Base-by-base conservation (phyloP, 2,329 filamentous ascomycete species). In the Pseudogymnoascus sp. region DNA sequence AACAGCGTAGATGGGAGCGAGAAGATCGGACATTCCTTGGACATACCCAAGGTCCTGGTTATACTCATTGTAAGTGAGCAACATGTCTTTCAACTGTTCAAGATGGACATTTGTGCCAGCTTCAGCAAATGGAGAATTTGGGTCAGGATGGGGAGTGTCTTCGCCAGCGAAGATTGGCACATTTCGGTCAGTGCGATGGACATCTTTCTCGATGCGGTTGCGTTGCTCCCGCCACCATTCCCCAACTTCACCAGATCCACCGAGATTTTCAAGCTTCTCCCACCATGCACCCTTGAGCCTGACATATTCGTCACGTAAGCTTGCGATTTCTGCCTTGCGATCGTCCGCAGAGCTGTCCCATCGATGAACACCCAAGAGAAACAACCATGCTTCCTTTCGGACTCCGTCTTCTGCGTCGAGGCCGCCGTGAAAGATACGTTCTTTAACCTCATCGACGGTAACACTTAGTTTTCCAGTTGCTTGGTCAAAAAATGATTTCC, bases 31-130 rank as follows among this genome's bases (percentile, higher is more conserved):
- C 95, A 99, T 99, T 65, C 95, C 95, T 78, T 99, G 95, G 1
- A 99, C 95, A 72, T 99, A 99, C 59, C 96, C 95, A 2, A 99
- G 83, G 64, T 95, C 91, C 64, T 87, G 90, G 78, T 99, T 99
- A 77, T 96, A 96, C 77, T 99, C 95, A 74, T 99, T 98, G 76
- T 99, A 99, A 0, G 95, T 98, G 16, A 99, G 82, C 0, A 99
- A 87, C 90, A 99, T 96, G 74, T 99, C 95, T 78, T 99, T 99
- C 85, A 99, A 90, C 78, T 99, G 95, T 76, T 99, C 95, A 67
- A 99, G 84, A 75, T 99, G 95, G 5, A 97, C 93, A 71, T 99
- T 99, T 56, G 95, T 99, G 66, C 95, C 95, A 3, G 88, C 85
- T 50, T 93, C 90, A 11, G 93, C 91, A 75, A 98, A 99, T 0